A percentile compares a stretch with the other conserved stretches of the same genome.
phyloP scores from a whole-genome alignment of 768 basidiomycete species.

The Panellus pusillus region DNA sequence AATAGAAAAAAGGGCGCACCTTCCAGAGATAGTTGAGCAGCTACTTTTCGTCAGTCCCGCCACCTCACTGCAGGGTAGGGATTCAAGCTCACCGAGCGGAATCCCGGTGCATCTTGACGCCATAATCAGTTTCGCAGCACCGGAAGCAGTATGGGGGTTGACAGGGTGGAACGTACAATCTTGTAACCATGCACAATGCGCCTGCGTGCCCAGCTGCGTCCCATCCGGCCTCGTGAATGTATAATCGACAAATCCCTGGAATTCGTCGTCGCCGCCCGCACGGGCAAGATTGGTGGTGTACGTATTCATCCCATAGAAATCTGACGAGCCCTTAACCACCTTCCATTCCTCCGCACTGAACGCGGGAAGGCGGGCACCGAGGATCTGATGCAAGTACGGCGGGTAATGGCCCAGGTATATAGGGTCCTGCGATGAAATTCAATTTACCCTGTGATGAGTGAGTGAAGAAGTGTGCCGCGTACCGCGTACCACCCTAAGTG shows the following conservation, averaged over 20 bases:
- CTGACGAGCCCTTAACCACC: constrained; percentile 63
- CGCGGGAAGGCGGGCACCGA: constrained; percentile 57
- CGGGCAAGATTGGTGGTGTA: constrained; percentile 67
- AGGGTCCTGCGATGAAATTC: constrained; percentile 45
- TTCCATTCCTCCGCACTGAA: constrained; percentile 57
- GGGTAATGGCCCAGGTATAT: constrained; percentile 77
- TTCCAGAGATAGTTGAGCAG: constrained; percentile 72
- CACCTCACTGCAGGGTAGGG: neutral
- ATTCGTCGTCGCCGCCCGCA: constrained; percentile 61
- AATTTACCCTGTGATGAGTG: constrained; percentile 9
- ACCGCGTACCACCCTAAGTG: constrained; percentile 58
- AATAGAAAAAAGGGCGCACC: constrained; percentile 31
- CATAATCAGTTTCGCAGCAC: neutral
- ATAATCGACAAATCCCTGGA: constrained; percentile 60
- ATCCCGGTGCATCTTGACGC: constrained; percentile 55
- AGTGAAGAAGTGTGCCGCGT: constrained; percentile 28
- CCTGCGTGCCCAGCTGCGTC: constrained; percentile 63
- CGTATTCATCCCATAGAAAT: constrained; percentile 74
- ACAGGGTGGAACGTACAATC: constrained; percentile 45
- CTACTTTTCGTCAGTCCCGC: constrained; percentile 22
- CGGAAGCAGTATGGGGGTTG: neutral
- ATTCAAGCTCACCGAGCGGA: constrained; percentile 49
- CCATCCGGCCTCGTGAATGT: constrained; percentile 66
- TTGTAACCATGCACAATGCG: constrained; percentile 66
- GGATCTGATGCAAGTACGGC: constrained; percentile 51